Evolutionary conservation across 73 alveolate species (phyloP).

Genomic region (Paramecium biaurelia): DNA sequence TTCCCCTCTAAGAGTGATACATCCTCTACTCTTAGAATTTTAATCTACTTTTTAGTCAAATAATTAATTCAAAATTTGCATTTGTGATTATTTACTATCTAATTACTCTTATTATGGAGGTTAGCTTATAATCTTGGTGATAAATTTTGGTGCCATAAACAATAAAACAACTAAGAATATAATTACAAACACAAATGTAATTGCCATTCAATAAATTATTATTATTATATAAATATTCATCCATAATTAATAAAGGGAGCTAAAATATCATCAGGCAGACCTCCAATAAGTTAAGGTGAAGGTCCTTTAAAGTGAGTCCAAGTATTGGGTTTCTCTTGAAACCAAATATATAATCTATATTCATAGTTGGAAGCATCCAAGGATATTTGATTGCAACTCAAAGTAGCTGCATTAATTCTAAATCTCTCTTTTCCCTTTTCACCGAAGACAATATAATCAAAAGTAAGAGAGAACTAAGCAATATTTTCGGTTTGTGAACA

Average conservation of each 20-base stretch:
- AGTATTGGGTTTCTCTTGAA: not conserved
- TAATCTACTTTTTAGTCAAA: not conserved
- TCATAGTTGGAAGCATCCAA: not conserved
- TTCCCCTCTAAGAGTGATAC: not conserved
- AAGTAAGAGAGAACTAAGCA: not conserved
- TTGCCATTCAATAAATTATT: not conserved
- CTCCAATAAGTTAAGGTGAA: not conserved
- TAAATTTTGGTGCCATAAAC: slow-evolving; percentile 2
- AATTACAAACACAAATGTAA: not conserved
- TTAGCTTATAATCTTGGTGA: not conserved
- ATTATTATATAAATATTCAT: not conserved
- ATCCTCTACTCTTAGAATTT: not conserved
- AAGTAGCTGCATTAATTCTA: not conserved
- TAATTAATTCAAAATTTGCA: not conserved
- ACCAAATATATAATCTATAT: not conserved
- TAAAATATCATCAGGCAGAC: not conserved
- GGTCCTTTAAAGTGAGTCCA: slow-evolving; percentile 12
- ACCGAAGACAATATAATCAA: not conserved
- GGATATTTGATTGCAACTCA: not conserved
- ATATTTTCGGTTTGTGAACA: not conserved
- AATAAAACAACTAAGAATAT: not conserved
- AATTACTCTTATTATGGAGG: not conserved
- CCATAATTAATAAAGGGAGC: not conserved
- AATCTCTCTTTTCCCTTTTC: slow-evolving; percentile 24
- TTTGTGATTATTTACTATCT: not conserved